These are phyloP conservation scores for Paramecium sonneborni DNA, from an alignment of 73 alveolate species.

Conservation along the genomic window DNA sequence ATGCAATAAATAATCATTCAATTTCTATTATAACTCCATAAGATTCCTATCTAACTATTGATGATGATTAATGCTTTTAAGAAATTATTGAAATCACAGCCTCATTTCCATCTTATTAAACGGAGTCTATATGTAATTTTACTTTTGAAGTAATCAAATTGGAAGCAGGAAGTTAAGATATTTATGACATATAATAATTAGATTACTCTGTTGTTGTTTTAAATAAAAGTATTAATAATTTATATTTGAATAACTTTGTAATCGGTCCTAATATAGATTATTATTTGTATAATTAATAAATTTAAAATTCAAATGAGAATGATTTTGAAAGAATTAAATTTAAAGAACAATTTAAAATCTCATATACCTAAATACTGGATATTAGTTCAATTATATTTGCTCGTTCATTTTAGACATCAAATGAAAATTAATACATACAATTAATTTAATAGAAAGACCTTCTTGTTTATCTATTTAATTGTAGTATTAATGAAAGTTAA, in stretches of 20 bases:
- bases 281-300: neutral
- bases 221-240: neutral
- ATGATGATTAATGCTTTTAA: neutral
- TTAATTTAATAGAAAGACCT: neutral
- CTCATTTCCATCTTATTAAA: neutral
- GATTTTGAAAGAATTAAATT: neutral
- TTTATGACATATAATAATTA: neutral
- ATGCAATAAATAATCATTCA: neutral
- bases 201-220: neutral
- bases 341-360: neutral
- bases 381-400: neutral
- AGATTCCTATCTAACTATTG: neutral
- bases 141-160: neutral
- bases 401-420: neutral
- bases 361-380: neutral
- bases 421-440: neutral
- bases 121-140: neutral
- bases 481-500: neutral
- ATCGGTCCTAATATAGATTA: neutral
- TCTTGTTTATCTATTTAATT: neutral
- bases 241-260: neutral
- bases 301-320: neutral
- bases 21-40: neutral
- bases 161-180: neutral
- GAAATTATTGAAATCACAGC: neutral